A percentile compares a stretch with the other conserved stretches of the same genome.
Evolutionary conservation across 495 filamentous ascomycete species (phyloP).

Genomic region (Hypoxylon lienhwacheense): DNA sequence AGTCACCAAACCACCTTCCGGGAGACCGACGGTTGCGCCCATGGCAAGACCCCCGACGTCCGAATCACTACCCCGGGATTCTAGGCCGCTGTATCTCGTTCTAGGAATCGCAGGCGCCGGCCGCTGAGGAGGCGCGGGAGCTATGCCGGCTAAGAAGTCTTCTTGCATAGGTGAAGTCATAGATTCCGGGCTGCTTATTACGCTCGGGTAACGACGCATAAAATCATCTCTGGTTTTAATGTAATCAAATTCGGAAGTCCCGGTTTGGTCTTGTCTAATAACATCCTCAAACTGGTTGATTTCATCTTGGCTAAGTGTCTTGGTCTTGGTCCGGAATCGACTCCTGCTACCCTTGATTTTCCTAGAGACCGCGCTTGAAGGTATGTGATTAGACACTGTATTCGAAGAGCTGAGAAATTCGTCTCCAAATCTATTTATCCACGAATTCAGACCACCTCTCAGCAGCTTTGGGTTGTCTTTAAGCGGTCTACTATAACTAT

Average conservation of each 20-base stretch:
- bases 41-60: slow-evolving; percentile 40
- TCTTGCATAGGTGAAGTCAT: slow-evolving; percentile 56
- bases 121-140: slow-evolving; percentile 56
- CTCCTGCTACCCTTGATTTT: slow-evolving; percentile 16
- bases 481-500: slow-evolving; percentile 69
- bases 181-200: slow-evolving; percentile 70
- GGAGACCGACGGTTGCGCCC: slow-evolving; percentile 10
- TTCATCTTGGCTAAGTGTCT: slow-evolving; percentile 39
- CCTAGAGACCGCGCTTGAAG: slow-evolving; percentile 11
- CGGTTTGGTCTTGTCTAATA: slow-evolving; percentile 48
- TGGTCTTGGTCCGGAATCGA: slow-evolving; percentile 17
- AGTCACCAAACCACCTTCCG: slow-evolving; percentile 44
- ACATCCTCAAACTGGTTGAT: slow-evolving; percentile 46
- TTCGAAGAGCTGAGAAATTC: slow-evolving; percentile 57
- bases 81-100: slow-evolving; percentile 85
- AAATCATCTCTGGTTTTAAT: slow-evolving; percentile 70
- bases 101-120: slow-evolving; percentile 86
- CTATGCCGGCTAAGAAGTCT: slow-evolving; percentile 41
- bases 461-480: slow-evolving; percentile 74
- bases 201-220: slow-evolving; percentile 75
- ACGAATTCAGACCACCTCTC: slow-evolving; percentile 79
- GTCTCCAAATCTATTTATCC: slow-evolving; percentile 76
- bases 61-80: slow-evolving; percentile 54
- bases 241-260: slow-evolving; percentile 45
- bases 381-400: slow-evolving; percentile 34